phyloP scores from a whole-genome alignment of 2,329 filamentous ascomycete species.

The Epichloe elymi region DNA sequence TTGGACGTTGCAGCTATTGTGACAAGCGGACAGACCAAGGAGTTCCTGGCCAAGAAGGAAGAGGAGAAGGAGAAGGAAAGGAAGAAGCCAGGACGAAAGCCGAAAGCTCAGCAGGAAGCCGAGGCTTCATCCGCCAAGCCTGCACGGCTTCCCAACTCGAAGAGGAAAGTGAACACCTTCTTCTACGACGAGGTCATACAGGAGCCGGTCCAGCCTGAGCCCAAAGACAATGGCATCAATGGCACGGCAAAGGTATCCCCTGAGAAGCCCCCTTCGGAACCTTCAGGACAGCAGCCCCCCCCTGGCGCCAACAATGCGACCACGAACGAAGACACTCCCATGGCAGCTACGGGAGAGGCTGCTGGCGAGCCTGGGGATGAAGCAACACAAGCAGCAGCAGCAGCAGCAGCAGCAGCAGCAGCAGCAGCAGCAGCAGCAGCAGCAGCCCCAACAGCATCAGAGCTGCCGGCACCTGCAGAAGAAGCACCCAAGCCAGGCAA shows the following conservation, averaged over 20 bases:
- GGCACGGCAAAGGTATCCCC: slow-evolving; percentile 8
- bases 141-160: slow-evolving; percentile 55
- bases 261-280: background rate
- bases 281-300: slow-evolving; percentile 3
- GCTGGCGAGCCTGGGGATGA: slow-evolving; percentile 2
- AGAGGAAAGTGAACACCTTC: slow-evolving; percentile 56
- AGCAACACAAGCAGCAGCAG: slow-evolving; percentile 3
- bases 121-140: slow-evolving; percentile 41
- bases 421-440: slow-evolving; percentile 6
- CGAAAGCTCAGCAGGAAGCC: slow-evolving; percentile 40
- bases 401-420: slow-evolving; percentile 10
- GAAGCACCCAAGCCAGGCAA: slow-evolving; percentile 1
- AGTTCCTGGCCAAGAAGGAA: slow-evolving; percentile 73
- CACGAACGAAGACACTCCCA: background rate
- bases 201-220: slow-evolving; percentile 33
- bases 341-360: background rate
- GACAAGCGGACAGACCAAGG: slow-evolving; percentile 65
- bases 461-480: background rate
- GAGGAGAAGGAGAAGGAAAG: slow-evolving; percentile 71
- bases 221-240: slow-evolving; percentile 16
- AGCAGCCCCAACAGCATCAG: slow-evolving; percentile 4
- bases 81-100: slow-evolving; percentile 41
- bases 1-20: slow-evolving; percentile 78
- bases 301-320: background rate
- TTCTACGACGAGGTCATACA: slow-evolving; percentile 56